Evolutionary conservation across 2,329 filamentous ascomycete genomes (phyloP), one percentile per base, ranked within the genome.

Genomic region (Sporothrix brasiliensis): DNA sequence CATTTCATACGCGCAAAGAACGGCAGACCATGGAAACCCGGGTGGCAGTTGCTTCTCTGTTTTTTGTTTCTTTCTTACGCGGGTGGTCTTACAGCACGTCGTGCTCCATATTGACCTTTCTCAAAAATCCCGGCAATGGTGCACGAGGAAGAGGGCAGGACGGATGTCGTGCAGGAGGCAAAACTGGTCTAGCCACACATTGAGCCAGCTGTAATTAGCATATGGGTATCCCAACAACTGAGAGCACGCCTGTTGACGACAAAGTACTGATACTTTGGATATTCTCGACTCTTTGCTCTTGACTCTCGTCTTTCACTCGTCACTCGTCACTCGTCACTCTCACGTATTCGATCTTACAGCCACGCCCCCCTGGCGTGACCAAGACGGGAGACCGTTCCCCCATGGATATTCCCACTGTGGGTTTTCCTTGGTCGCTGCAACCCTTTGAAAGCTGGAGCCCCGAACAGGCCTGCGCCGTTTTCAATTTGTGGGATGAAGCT

Each of bases 111-210:
- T 10, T 49, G 34, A 1, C 34, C 49, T 47, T 21, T 21, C 21
- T 53, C 50, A 16, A 11, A 41, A 54, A 60, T 39, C 11, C 67
- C 67, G 27, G 68, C 44, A 50, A 19, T 54, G 47, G 47, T 34
- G 30, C 27, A 69, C 67, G 41, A 69, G 21, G 66, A 19, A 24
- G 27, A 34, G 65, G n/a, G 27, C 10, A 19, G 24, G 52, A 39
- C 47, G 47, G 44, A 71, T 71, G 70, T 71, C 67, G 70, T 71
- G 70, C 70, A 71, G 70, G 66, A 71, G 27, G 52, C 34, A 7
- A 60, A 44, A 53, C 63, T 14, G 44, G 34, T n/a, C 34, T 24
- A 39, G 56, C 39, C 39, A 63, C 21, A 63, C 39, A 16, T 30
- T 14, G 24, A 30, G 21, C 9, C 13, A 14, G 11, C 52, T 54